A percentile compares a stretch with the other conserved stretches of the same genome.
These are phyloP conservation scores for Apiospora koreana DNA, from an alignment of 2,329 filamentous ascomycete genomes.

Conservation along the genomic window DNA sequence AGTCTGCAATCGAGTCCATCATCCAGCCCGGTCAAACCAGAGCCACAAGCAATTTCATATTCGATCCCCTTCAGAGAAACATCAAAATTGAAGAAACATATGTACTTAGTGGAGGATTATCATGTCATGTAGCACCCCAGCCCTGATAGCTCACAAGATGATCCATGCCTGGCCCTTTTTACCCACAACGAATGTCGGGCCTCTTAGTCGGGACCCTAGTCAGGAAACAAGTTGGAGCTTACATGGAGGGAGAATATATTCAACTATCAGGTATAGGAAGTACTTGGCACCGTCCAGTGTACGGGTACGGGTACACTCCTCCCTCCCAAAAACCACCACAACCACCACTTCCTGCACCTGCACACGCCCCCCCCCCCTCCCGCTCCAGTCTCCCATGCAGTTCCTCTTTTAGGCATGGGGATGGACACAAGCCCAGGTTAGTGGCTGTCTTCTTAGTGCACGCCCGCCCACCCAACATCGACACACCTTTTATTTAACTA, in stretches of 20 bases:
- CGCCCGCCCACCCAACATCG: constrained; percentile 7
- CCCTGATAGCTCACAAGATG: background rate
- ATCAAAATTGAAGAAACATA: background rate
- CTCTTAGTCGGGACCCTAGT: background rate
- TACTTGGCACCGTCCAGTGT: background rate
- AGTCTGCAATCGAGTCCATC: background rate
- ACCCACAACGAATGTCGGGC: constrained; percentile 6
- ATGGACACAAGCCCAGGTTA: constrained; percentile 9
- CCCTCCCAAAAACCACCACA: background rate
- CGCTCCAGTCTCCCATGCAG: background rate
- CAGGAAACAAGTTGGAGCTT: background rate
- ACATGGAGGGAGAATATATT: background rate
- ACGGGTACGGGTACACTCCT: no score
- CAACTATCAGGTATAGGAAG: background rate
- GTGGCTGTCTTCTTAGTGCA: background rate
- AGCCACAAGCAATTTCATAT: background rate
- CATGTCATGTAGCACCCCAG: background rate
- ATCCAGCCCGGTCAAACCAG: background rate
- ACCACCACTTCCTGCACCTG: no score
- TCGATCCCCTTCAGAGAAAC: background rate
- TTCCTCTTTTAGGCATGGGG: constrained; percentile 10
- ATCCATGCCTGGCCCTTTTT: background rate
- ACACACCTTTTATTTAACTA: constrained; percentile 11
- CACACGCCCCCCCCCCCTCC: constrained; percentile 10
- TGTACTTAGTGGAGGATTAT: background rate